Evolutionary conservation across 305 asterid species (phyloP), one percentile per base, ranked within the genome.

Genomic region (Fraxinus paxiana): DNA sequence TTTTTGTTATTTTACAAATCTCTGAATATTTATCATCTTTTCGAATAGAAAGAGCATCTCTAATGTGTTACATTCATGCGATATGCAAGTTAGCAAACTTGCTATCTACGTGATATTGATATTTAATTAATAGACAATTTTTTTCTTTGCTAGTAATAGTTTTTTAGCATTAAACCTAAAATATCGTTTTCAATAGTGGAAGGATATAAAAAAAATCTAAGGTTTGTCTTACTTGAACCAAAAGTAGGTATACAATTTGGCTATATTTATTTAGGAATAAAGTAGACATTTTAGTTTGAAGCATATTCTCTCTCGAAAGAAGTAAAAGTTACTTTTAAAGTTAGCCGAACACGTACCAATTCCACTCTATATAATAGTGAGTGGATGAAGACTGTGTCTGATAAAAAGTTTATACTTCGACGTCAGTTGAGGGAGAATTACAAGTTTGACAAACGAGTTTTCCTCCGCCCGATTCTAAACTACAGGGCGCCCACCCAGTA

Each of bases 401-500:
- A 48, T 15, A n/a, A 48, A 48, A 15, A 4, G 61, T 15, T 48
- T n/a, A n/a, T 65, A 24, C 78, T 86, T 82, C 54, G 46, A 51
- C 0, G 69, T 22, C 0, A 37, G 76, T 80, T 69, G 80, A 79
- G 34, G 84, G 81, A 90, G 92, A 82, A 87, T 90, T 86, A 84
- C 77, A 81, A 90, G 87, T 71, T 63, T 87, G 89, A 81, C 85
- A 83, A 81, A 85, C 76, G 77, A n/a, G 79, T 56, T 41, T 1
- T 13, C 20, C 75, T 35, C 43, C 77, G 79, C 76, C 56, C 41
- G 15, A 15, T 56, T 18, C 28, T 0, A 56, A 17, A 6, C 12
- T 6, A 56, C 10, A 56, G 1, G 67, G 59, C 34, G 28, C 24
- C 15, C 41, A 46, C 54, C 37, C 77, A 17, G 80, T 34, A 38